A percentile compares a stretch with the other conserved stretches of the same genome.
Conservation (phyloP, 1,284 basidiomycete species). For the Leccinum subrobustum region DNA sequence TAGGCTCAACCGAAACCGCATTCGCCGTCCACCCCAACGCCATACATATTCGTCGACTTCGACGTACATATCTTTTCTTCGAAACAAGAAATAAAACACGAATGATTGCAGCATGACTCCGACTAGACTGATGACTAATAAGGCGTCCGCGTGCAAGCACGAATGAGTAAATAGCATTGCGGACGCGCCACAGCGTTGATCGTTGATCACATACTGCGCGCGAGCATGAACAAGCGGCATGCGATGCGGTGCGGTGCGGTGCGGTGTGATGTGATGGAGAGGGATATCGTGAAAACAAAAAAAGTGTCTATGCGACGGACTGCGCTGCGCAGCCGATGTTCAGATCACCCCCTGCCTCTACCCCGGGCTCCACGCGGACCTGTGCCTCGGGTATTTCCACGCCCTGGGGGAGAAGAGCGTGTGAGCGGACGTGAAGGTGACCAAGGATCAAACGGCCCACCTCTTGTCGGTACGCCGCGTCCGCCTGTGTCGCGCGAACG, state of each 20-base stretch:
- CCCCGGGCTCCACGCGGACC: conserved; percentile 33
- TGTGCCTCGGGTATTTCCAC: conserved; percentile 27
- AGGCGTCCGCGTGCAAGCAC: conserved; percentile 1
- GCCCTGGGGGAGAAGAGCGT: conserved; percentile 17
- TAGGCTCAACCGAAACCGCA: not conserved
- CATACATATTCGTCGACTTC: not conserved
- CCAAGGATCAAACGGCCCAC: conserved; percentile 22
- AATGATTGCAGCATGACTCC: not conserved
- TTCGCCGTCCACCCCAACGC: not conserved
- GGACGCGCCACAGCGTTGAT: not conserved
- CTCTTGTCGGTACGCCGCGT: conserved; percentile 44
- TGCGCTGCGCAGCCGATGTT: not conserved
- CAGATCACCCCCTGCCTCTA: conserved; percentile 32
- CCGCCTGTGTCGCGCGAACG: conserved; percentile 30
- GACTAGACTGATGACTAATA: not conserved
- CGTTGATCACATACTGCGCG: not conserved
- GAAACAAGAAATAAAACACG: not conserved
- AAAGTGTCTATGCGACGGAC: not conserved
- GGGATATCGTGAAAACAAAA: conserved; percentile 14
- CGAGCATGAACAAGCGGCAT: not conserved
- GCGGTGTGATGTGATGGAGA: not conserved
- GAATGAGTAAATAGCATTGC: conserved; percentile 1
- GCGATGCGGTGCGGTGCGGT: not conserved
- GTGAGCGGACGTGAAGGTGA: not conserved
- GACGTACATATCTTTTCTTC: not conserved